phyloP scores from a whole-genome alignment of 139 green algal species.

The Coelastrella sp. region DNA sequence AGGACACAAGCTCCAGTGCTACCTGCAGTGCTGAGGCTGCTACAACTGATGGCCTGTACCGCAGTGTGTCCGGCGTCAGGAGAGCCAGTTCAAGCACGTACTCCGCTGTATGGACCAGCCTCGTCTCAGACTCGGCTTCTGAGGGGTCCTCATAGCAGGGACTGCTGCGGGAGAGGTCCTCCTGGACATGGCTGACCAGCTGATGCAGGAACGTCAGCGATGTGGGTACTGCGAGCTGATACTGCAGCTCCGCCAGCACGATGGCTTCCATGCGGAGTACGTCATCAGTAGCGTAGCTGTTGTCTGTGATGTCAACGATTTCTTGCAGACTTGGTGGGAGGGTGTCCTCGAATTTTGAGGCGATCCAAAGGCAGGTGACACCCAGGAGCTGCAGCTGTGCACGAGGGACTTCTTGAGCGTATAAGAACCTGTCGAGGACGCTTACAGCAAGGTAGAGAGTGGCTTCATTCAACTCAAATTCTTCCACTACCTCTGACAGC shows the following conservation, averaged over 20 bases:
- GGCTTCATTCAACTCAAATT: constrained; percentile 89
- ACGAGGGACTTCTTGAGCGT: constrained; percentile 44
- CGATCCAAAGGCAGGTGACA: constrained; percentile 91
- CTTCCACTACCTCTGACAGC: constrained; percentile 88
- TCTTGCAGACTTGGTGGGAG: constrained; percentile 73
- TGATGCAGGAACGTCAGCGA: constrained; percentile 56
- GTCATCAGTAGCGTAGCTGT: constrained; percentile 84
- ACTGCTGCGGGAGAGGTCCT: not conserved
- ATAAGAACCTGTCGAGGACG: constrained; percentile 91
- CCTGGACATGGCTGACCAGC: constrained; percentile 41
- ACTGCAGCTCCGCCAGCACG: constrained; percentile 82
- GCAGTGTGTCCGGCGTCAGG: constrained; percentile 82
- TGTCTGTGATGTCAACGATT: constrained; percentile 94
- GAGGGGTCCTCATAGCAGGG: not conserved
- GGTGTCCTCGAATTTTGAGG: constrained; percentile 97
- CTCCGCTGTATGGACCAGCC: constrained; percentile 73
- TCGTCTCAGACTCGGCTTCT: not conserved
- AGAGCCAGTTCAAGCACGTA: constrained; percentile 90
- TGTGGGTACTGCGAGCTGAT: constrained; percentile 89
- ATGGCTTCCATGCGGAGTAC: constrained; percentile 79
- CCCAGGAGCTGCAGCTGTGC: constrained; percentile 73
- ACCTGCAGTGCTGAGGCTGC: constrained; percentile 81
- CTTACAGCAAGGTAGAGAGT: constrained; percentile 89
- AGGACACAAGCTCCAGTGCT: constrained; percentile 57
- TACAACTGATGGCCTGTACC: constrained; percentile 79